These are phyloP conservation scores for Babesia divergens DNA, from an alignment of 169 alveolate species.

Conservation along the genomic window DNA sequence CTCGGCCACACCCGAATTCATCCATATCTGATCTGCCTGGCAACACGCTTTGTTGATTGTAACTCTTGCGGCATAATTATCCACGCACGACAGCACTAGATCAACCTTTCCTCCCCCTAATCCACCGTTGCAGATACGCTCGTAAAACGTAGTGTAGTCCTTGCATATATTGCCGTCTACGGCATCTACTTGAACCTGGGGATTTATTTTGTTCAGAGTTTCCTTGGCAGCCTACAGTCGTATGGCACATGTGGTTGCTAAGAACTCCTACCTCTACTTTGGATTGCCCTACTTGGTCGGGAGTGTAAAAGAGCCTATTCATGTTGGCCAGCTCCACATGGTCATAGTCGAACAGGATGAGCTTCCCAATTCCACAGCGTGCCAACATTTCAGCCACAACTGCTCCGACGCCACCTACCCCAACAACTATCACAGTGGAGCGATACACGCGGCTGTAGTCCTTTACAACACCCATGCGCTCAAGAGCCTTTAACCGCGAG, in stretches of 20 bases:
- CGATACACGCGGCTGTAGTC: slow-evolving; percentile 83
- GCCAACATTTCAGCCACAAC: slow-evolving; percentile 95
- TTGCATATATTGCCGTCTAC: slow-evolving; percentile 82
- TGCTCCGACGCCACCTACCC: slow-evolving; percentile 96
- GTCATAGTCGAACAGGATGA: slow-evolving; percentile 92
- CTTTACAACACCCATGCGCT: slow-evolving; percentile 93
- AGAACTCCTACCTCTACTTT: slow-evolving; percentile 81
- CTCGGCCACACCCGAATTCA: slow-evolving; percentile 94
- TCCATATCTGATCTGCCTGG: slow-evolving; percentile 89
- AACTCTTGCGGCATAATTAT: slow-evolving; percentile 94
- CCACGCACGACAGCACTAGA: slow-evolving; percentile 91
- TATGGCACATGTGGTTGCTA: background rate
- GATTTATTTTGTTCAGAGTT: slow-evolving; percentile 87
- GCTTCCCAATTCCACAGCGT: slow-evolving; percentile 92
- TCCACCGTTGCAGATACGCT: slow-evolving; percentile 79
- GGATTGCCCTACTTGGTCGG: slow-evolving; percentile 86
- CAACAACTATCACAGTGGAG: slow-evolving; percentile 86
- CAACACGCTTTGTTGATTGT: slow-evolving; percentile 92
- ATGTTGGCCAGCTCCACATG: slow-evolving; percentile 92
- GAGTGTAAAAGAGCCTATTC: slow-evolving; percentile 92
- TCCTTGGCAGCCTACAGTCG: slow-evolving; percentile 84
- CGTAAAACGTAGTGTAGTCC: slow-evolving; percentile 80
- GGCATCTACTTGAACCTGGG: slow-evolving; percentile 88
- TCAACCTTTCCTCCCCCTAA: slow-evolving; percentile 78
- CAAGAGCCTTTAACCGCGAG: slow-evolving; percentile 88